These are phyloP conservation scores for Mycena crocata DNA, from an alignment of 768 basidiomycete genomes.

Conservation along the genomic window DNA sequence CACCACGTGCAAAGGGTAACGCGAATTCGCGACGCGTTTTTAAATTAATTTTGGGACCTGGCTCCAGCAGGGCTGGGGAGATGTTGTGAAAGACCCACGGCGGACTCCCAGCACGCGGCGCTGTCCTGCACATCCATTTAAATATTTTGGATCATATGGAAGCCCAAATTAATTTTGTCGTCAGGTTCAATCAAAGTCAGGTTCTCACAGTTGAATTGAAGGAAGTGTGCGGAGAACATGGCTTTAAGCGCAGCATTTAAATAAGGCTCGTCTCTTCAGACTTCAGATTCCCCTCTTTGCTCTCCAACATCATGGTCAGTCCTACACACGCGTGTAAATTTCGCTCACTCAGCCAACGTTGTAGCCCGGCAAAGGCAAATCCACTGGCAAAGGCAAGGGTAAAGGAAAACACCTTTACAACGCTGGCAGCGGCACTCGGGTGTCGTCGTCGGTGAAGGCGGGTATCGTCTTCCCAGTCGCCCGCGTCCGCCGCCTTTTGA, in stretches of 20 bases:
- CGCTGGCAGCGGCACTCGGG: constrained; percentile 36
- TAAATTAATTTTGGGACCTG: too few relatives aligned
- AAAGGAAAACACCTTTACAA: constrained; percentile 9
- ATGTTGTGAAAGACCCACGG: too few relatives aligned
- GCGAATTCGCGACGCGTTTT: constrained; percentile 2
- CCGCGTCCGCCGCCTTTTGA: constrained; percentile 84
- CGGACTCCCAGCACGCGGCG: too few relatives aligned
- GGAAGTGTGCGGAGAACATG: not conserved
- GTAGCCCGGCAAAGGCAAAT: constrained; percentile 67
- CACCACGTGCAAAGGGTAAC: not conserved
- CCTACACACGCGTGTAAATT: too few relatives aligned
- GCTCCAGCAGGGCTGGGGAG: too few relatives aligned
- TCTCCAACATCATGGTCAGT: too few relatives aligned
- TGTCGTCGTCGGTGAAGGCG: constrained; percentile 75
- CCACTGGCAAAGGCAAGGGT: constrained; percentile 44
- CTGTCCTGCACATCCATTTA: too few relatives aligned
- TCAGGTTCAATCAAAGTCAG: not conserved
- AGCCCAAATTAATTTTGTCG: not conserved
- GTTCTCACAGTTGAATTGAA: not conserved
- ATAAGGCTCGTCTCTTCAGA: too few relatives aligned
- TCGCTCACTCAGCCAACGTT: not conserved
- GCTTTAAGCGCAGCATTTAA: not conserved
- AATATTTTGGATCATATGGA: not conserved
- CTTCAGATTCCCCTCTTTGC: too few relatives aligned
- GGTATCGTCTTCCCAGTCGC: constrained; percentile 83